Conservation (phyloP, 345 rosid genomes). For the Aquilaria malaccensis region DNA sequence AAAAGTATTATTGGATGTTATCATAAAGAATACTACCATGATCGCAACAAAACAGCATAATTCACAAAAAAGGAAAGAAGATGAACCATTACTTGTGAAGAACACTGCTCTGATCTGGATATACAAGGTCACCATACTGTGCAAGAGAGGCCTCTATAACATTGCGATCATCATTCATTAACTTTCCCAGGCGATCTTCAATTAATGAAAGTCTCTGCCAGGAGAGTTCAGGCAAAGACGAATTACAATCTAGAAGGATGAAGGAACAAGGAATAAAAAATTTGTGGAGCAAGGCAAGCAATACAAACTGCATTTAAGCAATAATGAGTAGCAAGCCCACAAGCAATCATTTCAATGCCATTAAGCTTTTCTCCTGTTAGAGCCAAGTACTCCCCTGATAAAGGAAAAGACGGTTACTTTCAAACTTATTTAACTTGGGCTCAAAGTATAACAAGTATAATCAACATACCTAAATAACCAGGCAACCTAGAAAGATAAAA, state of each 20-base stretch:
- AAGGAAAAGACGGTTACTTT: neutral
- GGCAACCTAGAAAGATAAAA: constrained; percentile 84
- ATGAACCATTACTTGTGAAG: constrained; percentile 48
- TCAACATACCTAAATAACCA: constrained; percentile 60
- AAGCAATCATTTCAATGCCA: constrained; percentile 90
- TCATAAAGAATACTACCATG: neutral
- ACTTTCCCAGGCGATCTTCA: constrained; percentile 77
- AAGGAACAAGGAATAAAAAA: constrained; percentile 11
- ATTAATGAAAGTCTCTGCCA: constrained; percentile 61
- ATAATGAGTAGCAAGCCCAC: constrained; percentile 91
- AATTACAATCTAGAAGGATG: neutral
- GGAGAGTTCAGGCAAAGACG: constrained; percentile 14
- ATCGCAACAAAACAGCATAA: neutral
- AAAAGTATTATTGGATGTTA: neutral
- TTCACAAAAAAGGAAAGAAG: constrained; percentile 8
- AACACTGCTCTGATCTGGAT: constrained; percentile 56
- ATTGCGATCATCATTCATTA: constrained; percentile 69
- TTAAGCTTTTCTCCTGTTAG: constrained; percentile 83
- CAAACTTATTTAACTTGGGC: neutral
- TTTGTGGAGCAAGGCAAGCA: constrained; percentile 4
- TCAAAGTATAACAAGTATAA: neutral
- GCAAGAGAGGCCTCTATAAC: constrained; percentile 78
- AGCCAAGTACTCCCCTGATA: constrained; percentile 83
- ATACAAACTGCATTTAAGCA: constrained; percentile 56
- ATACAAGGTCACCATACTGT: constrained; percentile 81